Conservation (phyloP, 225 moss, liverwort and hornwort species). For the Takakia lepidozioides region DNA sequence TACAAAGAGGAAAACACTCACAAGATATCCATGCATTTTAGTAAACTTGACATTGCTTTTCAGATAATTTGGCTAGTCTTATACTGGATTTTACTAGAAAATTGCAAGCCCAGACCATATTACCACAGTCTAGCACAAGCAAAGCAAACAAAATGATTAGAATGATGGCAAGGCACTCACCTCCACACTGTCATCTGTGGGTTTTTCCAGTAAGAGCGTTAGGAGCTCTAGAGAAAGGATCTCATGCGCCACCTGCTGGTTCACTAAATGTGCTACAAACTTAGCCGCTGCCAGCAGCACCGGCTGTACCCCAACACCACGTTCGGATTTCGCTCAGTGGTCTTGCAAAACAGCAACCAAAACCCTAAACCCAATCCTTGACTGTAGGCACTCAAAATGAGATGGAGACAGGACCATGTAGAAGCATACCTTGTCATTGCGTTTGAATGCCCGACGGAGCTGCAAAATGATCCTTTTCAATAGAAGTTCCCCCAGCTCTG, state of each 20-base stretch:
- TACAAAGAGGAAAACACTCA: no score
- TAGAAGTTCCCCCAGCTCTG: conserved; percentile 74
- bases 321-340: no score
- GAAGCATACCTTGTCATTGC: conserved; percentile 64
- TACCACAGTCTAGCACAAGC: no score
- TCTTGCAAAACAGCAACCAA: neutral
- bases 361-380: neutral
- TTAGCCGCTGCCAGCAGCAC: conserved; percentile 90
- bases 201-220: conserved; percentile 70
- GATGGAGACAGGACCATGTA: neutral
- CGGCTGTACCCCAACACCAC: conserved; percentile 21
- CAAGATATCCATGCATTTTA: no score
- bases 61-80: no score
- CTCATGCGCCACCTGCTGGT: conserved; percentile 85
- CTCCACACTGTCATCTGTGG: conserved; percentile 93
- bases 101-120: no score
- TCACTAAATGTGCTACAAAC: conserved; percentile 83
- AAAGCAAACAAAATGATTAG: no score
- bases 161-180: no score
- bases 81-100: no score
- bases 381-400: neutral
- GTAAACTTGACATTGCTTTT: no score
- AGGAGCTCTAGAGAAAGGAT: conserved; percentile 77
- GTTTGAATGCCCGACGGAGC: conserved; percentile 64
- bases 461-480: conserved; percentile 81